Base-by-base conservation (phyloP, 2,329 filamentous ascomycete genomes). In the Penicillium freii region DNA sequence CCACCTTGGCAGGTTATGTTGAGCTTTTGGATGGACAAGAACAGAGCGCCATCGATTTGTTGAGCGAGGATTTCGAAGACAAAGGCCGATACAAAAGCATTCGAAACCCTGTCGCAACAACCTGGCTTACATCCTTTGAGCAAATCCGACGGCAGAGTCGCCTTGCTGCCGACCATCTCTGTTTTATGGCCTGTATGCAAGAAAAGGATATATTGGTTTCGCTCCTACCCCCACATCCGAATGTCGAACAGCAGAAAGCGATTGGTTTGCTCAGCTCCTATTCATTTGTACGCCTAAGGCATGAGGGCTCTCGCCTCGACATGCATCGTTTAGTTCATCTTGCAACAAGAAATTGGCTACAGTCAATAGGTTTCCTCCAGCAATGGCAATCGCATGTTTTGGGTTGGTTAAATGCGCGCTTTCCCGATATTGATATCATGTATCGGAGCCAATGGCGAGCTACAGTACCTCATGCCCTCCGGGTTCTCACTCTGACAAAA, bases 71-170 rank as follows among this genome's bases (percentile, higher is more conserved):
- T 4, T 70, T 77, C 40, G 68, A 70, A 6, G 71, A 68, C 53
- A 58, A 66, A 53, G 57, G 68, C 19, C 57, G 69, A 65, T 66
- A 63, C 39, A 40, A 61, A 55, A 56, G 66, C 54, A 62, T 56
- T 15, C 34, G 68, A 4, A 75, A 74, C 33, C 70, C 73, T 2
- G 65, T 76, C 1, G 66, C 70, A 0, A 64, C 56, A 1, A 75
- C 72, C 0, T 75, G 70, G 72, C 58, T 73, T 7, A 67, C 72
- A 1, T 74, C 72, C 0, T 74, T 75, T 36, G 44, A 60, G 0
- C 65, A 73, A 53, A 69, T 75, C 5, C 58, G 31, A 13, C n/a
- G 56, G 1, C 40, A 52, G 5, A 51, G 58, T 19, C 40, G 19
- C 1, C 43, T 66, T 0, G 72, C 73, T 0, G 48, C 60, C 0